Evolutionary conservation across 148 eudicot species (phyloP), one percentile per base, ranked within the genome.

Genomic region (Simmondsia chinensis): DNA sequence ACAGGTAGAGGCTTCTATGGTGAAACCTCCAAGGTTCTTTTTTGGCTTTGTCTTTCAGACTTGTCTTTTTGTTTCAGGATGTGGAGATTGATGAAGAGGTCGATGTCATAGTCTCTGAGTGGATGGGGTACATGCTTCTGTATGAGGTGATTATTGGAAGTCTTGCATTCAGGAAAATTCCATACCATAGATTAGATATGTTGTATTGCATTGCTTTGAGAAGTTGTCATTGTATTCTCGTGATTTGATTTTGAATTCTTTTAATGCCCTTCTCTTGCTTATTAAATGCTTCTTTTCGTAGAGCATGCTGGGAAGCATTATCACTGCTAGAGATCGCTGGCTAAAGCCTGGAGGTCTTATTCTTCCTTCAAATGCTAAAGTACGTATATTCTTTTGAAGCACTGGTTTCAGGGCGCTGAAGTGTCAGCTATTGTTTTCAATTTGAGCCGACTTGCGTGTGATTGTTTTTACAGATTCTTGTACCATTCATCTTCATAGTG

Each of bases 111-210:
- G 69, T 91, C 53, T 91, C 99, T 16, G 99, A 91, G 64, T 91
- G 99, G 99, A 91, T 91, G 99, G 99, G 99, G 27, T 91, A 91
- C 74, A 91, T 91, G 99, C 95, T 91, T 69, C 93, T 91, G 26
- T 91, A 91, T 60, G 99, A 91, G 99, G 99, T 85, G 45, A 61
- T 52, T 41, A 24, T 53, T 56, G 6, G 4, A 30, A 30, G 29
- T 13, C 17, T n/a, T 28, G 34, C 45, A 22, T 16, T 31, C 22
- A 16, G 11, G 29, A 5, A 29, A 13, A 26, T 51, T 4, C 30
- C 21, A 28, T 16, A 50, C 17, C 50, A 6, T 20, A 20, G 36
- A 11, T 12, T 26, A 24, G 16, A 20, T 14, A 6, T 28, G 11
- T 5, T 28, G 31, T 5, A 9, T 5, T 28, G 9, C 9, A 9